Base-by-base conservation (phyloP, 2,329 filamentous ascomycete genomes). In the Alternaria gaisen region DNA sequence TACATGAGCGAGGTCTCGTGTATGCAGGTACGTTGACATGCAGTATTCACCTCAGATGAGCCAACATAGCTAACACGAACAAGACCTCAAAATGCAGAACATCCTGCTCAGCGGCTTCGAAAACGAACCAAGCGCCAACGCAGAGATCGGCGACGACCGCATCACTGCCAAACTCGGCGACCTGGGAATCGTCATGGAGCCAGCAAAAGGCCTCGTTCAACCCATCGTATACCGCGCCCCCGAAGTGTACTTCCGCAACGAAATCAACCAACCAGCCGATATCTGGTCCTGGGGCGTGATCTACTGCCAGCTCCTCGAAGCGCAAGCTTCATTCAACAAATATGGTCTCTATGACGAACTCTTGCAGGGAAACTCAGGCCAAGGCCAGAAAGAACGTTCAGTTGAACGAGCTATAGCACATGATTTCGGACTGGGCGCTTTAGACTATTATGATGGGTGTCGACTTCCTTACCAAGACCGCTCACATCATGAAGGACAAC, bases 131-230 rank as follows among this genome's bases (percentile, higher is more conserved):
- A 55, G 50, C 46, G 14, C 48, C 3, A 16, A 38, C 10, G 51
- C 47, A 14, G 24, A 47, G 2, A 43, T 59, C 8, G 48, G 38
- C 10, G 51, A 61, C 26, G 28, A 36, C 9, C 26, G 34, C 26
- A 60, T 63, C 34, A 60, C 53, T 5, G 50, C 60, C 30, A 63
- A 63, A 34, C 57, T 63, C 3, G 60, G 60, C 0, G 60, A 63
- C 38, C n/a, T 63, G 2, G 60, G 60, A n/a, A 63, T 63, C 20
- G 60, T 63, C 48, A 63, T 63, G 60, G 48, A 52, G n/a, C 60
- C 60, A 40, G 57, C 56, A 9, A 60, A 60, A 41, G 60, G 60
- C 5, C 57, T 60, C 2, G 60, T 63, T 20, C 60, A 63, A 18
- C 60, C 60, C 38, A 60, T 63, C 48, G 53, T 56, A 41, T 63